A percentile compares a stretch with the other conserved stretches of the same genome.
Evolutionary conservation across 345 rosid species (phyloP).

Genomic region (Mangifera indica): DNA sequence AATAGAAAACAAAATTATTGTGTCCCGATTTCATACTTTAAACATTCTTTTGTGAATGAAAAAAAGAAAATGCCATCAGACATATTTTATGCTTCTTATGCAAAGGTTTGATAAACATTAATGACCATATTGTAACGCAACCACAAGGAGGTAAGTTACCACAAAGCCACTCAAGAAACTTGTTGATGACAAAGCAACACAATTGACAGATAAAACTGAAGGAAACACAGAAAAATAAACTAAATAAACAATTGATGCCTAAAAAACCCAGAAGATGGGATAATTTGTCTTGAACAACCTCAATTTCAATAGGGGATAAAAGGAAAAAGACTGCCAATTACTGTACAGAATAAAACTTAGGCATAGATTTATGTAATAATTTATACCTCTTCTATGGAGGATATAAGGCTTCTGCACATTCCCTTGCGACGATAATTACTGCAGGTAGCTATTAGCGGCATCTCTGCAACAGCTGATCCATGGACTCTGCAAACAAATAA

Average conservation of each 20-base stretch:
- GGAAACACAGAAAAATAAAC: background rate
- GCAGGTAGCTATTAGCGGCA: conserved; percentile 97
- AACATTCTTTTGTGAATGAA: background rate
- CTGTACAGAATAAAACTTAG: background rate
- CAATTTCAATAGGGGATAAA: background rate
- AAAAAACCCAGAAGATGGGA: background rate
- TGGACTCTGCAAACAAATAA: conserved; percentile 58
- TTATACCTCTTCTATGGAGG: conserved; percentile 84
- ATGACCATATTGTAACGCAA: background rate
- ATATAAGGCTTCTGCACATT: conserved; percentile 77
- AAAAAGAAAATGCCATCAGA: background rate
- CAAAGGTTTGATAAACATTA: background rate
- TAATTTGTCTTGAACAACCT: background rate
- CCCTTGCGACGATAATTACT: conserved; percentile 85
- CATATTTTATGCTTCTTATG: background rate
- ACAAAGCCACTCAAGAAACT: background rate
- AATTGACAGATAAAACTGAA: background rate
- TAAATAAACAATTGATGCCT: background rate
- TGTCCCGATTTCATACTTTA: background rate
- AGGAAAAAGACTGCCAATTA: background rate
- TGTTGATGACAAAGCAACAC: conserved; percentile 3
- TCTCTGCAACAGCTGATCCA: conserved; percentile 83
- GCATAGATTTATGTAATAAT: background rate
- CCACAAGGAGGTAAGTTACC: background rate
- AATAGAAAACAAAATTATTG: background rate